Evolutionary conservation across 257 asterid genomes (phyloP), one percentile per base, ranked within the genome.

Genomic region (Misopates orontium): DNA sequence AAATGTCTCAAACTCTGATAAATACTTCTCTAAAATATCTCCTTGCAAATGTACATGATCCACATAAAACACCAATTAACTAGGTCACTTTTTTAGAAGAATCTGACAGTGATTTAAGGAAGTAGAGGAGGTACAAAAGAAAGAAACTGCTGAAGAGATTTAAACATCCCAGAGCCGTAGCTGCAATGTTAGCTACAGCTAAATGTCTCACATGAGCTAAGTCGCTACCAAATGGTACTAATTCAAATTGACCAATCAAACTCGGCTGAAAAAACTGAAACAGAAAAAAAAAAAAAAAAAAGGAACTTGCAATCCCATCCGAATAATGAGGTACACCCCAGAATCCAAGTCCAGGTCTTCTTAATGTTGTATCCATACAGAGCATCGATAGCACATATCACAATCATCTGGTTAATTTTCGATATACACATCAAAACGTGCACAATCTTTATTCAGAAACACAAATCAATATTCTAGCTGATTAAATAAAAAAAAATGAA

Each of bases 11-110:
- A 49, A 39, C 45, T 19, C 42, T 31, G 16, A 28, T 10, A 39
- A 19, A 15, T 18, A 52, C 53, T 28, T 17, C 11, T n/a, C 8
- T 4, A 53, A 2, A 23, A 40, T 39, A 32, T 68, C 64, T 74
- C 20, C 24, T 15, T 18, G 71, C 62, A 54, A 21, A 48, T 45
- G 32, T 17, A 56, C 53, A 16, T 66, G 66, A 39, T 62, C 57
- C 55, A 47, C 31, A 49, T 5, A 44, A 54, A 69, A 47, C 0
- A 24, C 40, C 60, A 8, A 11, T 16, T 45, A 50, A 64, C 45
- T 39, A 28, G 36, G 39, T 20, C 11, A 45, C n/a, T n/a, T n/a
- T n/a, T 45, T 12, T 45, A 49, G 53, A 23, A 18, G 44, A 22
- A 14, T 15, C 42, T 28, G 20, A 31, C 47, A 14, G 56, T 45